These are phyloP conservation scores for Melampsora americana DNA, from an alignment of 1,284 basidiomycete species.

Conservation along the genomic window DNA sequence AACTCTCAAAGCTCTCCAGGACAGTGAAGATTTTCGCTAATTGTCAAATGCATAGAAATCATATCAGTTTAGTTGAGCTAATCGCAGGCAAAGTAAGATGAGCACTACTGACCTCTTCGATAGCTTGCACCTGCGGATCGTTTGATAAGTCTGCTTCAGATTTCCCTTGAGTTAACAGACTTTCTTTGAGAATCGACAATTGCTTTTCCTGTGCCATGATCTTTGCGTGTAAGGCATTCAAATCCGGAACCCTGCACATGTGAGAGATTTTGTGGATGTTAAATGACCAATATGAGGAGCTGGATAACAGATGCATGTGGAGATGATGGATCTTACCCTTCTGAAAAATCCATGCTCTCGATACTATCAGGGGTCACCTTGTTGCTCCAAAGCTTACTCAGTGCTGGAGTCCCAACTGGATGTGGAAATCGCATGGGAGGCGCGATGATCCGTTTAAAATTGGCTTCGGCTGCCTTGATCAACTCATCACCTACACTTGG, in stretches of 20 bases:
- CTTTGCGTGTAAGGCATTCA: constrained; percentile 36
- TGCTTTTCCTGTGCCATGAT: constrained; percentile 16
- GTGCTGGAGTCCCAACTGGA: constrained; percentile 33
- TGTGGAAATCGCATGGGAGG: constrained; percentile 33
- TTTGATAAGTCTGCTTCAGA: constrained; percentile 12
- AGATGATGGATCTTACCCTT: constrained; percentile 6
- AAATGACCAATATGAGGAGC: too few species aligned
- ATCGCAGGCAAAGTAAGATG: background rate
- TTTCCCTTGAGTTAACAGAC: constrained; percentile 9
- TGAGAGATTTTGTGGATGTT: too few species aligned
- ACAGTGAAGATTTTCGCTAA: constrained; percentile 28
- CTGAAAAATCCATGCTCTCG: constrained; percentile 22
- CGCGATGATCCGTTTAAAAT: constrained; percentile 21
- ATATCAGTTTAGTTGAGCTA: background rate
- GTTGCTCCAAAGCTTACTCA: constrained; percentile 39
- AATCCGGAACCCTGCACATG: constrained; percentile 21
- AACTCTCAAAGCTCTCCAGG: constrained; percentile 41
- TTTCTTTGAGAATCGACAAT: constrained; percentile 9
- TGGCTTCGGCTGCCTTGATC: background rate
- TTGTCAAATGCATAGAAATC: background rate
- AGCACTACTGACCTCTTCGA: constrained; percentile 18
- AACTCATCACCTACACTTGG: constrained; percentile 25
- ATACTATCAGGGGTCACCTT: constrained; percentile 22
- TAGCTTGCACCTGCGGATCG: constrained; percentile 18
- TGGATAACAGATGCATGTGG: too few species aligned